Percentiles rank a stretch among this genome's conserved stretches.
phyloP scores from a whole-genome alignment of 768 basidiomycete species.

The Phanerochaete carnosa region DNA sequence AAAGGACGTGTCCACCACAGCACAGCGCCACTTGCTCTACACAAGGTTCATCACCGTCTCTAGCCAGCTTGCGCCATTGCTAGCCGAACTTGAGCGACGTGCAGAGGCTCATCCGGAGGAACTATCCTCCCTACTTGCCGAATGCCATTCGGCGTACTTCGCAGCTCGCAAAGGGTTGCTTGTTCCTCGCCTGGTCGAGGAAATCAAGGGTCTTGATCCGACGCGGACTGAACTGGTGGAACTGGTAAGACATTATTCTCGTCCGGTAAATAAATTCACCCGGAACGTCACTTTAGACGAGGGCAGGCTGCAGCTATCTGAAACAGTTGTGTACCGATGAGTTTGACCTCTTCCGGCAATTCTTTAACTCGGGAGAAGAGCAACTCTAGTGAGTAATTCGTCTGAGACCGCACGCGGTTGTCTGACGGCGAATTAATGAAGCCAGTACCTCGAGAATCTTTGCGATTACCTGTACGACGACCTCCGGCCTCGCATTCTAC shows the following conservation, averaged over 20 bases:
- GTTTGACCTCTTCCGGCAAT: constrained; percentile 78
- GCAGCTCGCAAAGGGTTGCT: constrained; percentile 68
- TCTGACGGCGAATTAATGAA: constrained; percentile 27
- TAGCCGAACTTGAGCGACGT: constrained; percentile 83
- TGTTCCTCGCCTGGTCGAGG: constrained; percentile 68
- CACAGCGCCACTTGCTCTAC: constrained; percentile 84
- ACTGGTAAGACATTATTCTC: constrained; percentile 47
- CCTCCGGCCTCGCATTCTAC: constrained; percentile 90
- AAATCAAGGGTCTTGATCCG: constrained; percentile 83
- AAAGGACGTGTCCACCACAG: constrained; percentile 76
- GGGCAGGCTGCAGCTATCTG: constrained; percentile 88
- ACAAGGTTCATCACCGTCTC: constrained; percentile 80
- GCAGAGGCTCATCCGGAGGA: constrained; percentile 80
- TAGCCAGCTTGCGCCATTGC: constrained; percentile 66
- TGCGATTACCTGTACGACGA: constrained; percentile 96
- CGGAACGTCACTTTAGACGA: constrained; percentile 50
- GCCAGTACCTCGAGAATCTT: constrained; percentile 84
- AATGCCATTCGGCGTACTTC: constrained; percentile 89
- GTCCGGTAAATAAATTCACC: background rate
- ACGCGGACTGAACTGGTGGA: constrained; percentile 81
- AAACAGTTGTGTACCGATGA: constrained; percentile 91
- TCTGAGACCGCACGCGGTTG: background rate
- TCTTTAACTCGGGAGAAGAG: constrained; percentile 85
- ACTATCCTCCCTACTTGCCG: constrained; percentile 70
- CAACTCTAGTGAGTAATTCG: constrained; percentile 55